Evolutionary conservation across 345 rosid species (phyloP).

Genomic region (Aurinia saxatilis): DNA sequence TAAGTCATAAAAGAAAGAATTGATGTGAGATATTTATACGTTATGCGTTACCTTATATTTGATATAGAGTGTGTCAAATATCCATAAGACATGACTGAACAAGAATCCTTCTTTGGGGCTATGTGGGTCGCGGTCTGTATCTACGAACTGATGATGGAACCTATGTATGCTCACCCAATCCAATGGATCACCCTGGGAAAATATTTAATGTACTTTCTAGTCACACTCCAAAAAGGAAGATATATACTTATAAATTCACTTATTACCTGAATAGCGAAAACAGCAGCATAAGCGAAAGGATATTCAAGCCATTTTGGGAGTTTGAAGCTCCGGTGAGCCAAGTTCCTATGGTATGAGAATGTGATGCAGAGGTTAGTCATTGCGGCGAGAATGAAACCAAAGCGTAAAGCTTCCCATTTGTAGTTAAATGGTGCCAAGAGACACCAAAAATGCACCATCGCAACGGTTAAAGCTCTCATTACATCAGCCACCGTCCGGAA

Average conservation of each 20-base stretch:
- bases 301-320: constrained; percentile 87
- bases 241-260: too few relatives aligned
- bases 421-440: constrained; percentile 62
- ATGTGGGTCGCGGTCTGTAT: constrained; percentile 81
- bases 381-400: constrained; percentile 36
- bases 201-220: not conserved
- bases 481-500: constrained; percentile 52
- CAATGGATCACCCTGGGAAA: constrained; percentile 46
- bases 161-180: constrained; percentile 94
- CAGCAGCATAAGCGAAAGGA: constrained; percentile 62
- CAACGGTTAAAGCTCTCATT: constrained; percentile 35
- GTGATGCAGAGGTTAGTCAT: constrained; percentile 58
- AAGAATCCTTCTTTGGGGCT: constrained; percentile 84
- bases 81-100: constrained; percentile 79
- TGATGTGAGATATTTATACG: not conserved
- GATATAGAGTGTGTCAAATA: constrained; percentile 47
- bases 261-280: constrained; percentile 65
- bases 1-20: not conserved
- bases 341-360: constrained; percentile 59
- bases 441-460: constrained; percentile 47
- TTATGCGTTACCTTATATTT: constrained; percentile 38
- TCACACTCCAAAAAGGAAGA: not conserved
- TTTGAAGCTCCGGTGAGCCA: constrained; percentile 69
- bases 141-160: constrained; percentile 74
- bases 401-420: constrained; percentile 63